phyloP scores from a whole-genome alignment of 1,284 basidiomycete genomes.

The Ceratobasidium sp. region DNA sequence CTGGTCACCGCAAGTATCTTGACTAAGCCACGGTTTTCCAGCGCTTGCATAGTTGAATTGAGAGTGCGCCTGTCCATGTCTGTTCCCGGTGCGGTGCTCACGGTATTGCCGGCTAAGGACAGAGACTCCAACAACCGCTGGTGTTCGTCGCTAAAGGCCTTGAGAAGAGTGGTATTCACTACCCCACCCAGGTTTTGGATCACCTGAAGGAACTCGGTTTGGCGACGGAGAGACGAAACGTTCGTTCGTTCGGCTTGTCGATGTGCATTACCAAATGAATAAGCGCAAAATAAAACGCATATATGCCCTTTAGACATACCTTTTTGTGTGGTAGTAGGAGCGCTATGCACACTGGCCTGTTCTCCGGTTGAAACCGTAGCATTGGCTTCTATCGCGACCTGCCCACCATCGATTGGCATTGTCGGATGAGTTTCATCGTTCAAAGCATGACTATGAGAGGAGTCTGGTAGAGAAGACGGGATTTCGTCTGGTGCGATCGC shows the following conservation, averaged over 20 bases:
- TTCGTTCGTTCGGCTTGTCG: conserved; percentile 57
- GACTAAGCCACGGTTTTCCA: conserved; percentile 74
- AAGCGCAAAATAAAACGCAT: neutral
- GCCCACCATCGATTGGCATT: no score
- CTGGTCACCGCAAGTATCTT: conserved; percentile 72
- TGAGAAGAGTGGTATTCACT: conserved; percentile 68
- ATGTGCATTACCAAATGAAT: conserved; percentile 4
- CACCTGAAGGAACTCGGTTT: conserved; percentile 78
- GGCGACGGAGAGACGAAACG: conserved; percentile 78
- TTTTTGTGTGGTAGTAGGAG: no score
- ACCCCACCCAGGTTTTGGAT: conserved; percentile 75
- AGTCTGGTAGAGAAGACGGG: no score
- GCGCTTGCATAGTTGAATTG: conserved; percentile 67
- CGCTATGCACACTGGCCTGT: neutral
- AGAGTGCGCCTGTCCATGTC: conserved; percentile 80
- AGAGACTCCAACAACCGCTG: conserved; percentile 69
- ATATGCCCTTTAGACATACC: no score
- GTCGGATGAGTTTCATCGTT: no score
- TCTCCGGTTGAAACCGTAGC: neutral
- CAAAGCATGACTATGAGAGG: no score
- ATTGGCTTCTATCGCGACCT: no score
- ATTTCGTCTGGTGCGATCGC: no score
- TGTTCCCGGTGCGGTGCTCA: conserved; percentile 75
- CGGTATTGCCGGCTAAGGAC: conserved; percentile 69
- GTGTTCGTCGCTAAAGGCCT: conserved; percentile 76